Base-by-base conservation (phyloP, 2,329 filamentous ascomycete genomes). In the Phyllosticta citriasiana region DNA sequence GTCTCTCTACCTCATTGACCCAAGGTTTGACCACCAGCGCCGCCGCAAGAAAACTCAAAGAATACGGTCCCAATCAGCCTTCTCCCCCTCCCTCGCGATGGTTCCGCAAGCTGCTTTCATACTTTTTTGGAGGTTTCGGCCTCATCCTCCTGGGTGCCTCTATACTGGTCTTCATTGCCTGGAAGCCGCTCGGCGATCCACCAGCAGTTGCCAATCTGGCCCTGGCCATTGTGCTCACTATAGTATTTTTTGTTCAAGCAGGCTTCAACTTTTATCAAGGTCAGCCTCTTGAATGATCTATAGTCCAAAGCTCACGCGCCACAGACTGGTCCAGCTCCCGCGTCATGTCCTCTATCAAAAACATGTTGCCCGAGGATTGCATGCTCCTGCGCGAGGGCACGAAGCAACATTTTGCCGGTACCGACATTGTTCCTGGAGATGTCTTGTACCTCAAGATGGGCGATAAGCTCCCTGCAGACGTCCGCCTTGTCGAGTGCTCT, bases 41-140 rank as follows among this genome's bases (percentile, higher is more conserved):
- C 67, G 80, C 80, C 56, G 74, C 78, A 50, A 77, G 80, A 25
- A 80, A 83, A 47, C 70, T 82, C 6, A 76, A 76, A 53, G 78
- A 87, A 67, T 82, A 87, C 72, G 88, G 88, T 40, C 82, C 75
- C 63, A 92, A 92, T 68, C 79, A 81, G 7, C 85, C 85, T 4
- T 84, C 86, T 3, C 80, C 84, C 2, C 84, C 87, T 1, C 83
- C 85, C 14, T 87, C 84, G 4, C 82, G 80, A 63, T 79, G 80
- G 64, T 70, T 84, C 53, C 77, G 77, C 53, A 83, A 83, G 63
- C 79, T 85, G 4, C 73, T 86, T 35, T 82, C 82, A 19, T 92
- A 92, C 73, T 85, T 91, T 67, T 91, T 91, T 75, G 86, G 86
- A 65, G 88, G 88, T 1, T 93, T 92, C 66, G 88, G 88, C 2